Base-by-base conservation (phyloP, 164 flowering plant species). In the Annona squamosa region DNA sequence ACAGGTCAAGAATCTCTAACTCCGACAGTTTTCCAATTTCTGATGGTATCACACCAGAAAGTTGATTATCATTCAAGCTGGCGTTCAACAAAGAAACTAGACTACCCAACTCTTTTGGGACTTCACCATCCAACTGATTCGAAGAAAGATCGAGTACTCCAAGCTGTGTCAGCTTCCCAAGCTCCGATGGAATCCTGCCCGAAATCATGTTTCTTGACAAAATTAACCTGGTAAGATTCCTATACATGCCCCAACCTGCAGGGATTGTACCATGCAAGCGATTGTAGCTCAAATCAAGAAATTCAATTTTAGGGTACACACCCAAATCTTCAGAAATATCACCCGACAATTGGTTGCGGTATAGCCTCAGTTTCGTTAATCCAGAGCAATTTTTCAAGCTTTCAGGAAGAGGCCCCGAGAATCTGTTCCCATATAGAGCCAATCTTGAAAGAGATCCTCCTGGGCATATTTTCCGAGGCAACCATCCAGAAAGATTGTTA, bases 401-500 rank as follows among this genome's bases (percentile, higher is more conserved):
- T 72, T 69, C 56, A 9, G 82, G 79, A n/a, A 80, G 72, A 3
- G 78, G 76, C 5, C 82, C 82, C 2, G 67, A 37, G 71, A 80
- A 63, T 16, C 41, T 74, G 59, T 80, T 77, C 63, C 48, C 43
- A n/a, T 62, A 41, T 9, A 74, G 77, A 16, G 62, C 19, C 19
- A 80, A 74, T 62, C 65, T 71, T 47, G 19, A 7, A 0, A 80
- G 79, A 5, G 65, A 19, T 47, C 75, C 71, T 0, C 77, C 77
- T 59, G 59, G 26, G 63, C 82, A 80, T 56, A 80, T 71, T 44
- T 9, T 12, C 46, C 65, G 37, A 5, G 82, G 65, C 17, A 79
- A 66, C 74, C 13, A 57, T 26, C 82, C 73, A 12, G 80, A 67
- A 76, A 80, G 68, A 46, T 68, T 71, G 75, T 77, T 80, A 57